Percentiles rank a stretch among this genome's conserved stretches.
Conservation (phyloP, 768 basidiomycete species). For the Tylopilus sp. region DNA sequence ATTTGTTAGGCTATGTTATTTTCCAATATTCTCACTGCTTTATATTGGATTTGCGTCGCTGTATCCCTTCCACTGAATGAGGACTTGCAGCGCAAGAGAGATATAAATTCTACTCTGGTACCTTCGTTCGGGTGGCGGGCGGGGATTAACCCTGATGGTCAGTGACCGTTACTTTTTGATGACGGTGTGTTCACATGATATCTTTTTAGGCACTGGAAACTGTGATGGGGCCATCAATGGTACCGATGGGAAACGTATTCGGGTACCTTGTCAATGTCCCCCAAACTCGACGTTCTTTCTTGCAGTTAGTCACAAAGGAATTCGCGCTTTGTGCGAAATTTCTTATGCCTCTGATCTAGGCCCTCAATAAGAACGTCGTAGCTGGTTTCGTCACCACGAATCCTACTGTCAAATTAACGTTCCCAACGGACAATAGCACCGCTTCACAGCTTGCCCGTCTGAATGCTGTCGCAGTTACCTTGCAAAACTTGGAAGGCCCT, state of each 20-base stretch:
- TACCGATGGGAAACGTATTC: slow-evolving; percentile 51
- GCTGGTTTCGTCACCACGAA: slow-evolving; percentile 67
- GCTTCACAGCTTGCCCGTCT: slow-evolving; percentile 54
- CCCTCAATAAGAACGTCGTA: slow-evolving; percentile 50
- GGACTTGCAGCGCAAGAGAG: slow-evolving; percentile 32
- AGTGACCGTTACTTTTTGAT: slow-evolving; percentile 19
- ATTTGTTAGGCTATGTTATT: slow-evolving; percentile 16
- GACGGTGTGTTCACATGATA: background rate
- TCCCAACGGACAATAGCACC: slow-evolving; percentile 58
- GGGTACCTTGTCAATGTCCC: slow-evolving; percentile 65
- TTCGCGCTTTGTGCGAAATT: background rate
- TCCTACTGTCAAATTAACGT: slow-evolving; percentile 52
- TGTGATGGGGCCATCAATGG: slow-evolving; percentile 64
- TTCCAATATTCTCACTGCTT: background rate
- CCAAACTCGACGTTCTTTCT: slow-evolving; percentile 53
- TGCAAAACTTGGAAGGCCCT: slow-evolving; percentile 71
- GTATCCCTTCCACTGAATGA: slow-evolving; percentile 17
- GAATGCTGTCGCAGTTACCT: slow-evolving; percentile 55
- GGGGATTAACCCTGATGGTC: slow-evolving; percentile 60
- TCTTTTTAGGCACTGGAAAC: slow-evolving; percentile 51
- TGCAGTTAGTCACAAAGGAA: slow-evolving; percentile 30
- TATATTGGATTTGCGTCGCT: slow-evolving; percentile 8
- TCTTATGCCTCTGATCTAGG: too few species aligned
- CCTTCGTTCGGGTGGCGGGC: slow-evolving; percentile 57
- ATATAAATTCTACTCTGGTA: slow-evolving; percentile 51